phyloP scores from a whole-genome alignment of 2,329 filamentous ascomycete species.

The Fusarium verticillioides region DNA sequence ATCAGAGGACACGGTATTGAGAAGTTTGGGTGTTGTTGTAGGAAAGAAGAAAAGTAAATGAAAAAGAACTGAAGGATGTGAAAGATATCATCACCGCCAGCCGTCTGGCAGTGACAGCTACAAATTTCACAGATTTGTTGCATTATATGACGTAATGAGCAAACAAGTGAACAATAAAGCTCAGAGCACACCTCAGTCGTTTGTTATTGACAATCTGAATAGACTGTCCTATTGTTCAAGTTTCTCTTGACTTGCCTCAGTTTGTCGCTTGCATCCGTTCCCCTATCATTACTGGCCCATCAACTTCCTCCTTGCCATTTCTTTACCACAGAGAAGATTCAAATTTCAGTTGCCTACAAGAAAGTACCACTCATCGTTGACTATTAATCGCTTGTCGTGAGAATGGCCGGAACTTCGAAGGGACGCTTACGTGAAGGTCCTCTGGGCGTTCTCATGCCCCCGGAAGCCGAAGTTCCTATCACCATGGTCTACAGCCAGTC shows the following conservation, averaged over 20 bases:
- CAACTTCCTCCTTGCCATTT: background rate
- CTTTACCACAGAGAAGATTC: background rate
- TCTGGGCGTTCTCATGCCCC: constrained; percentile 1
- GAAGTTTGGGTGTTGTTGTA: background rate
- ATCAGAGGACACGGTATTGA: background rate
- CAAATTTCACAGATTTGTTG: background rate
- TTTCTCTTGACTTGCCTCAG: background rate
- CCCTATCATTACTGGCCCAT: background rate
- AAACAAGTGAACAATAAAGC: background rate
- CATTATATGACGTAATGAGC: background rate
- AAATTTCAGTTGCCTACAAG: background rate
- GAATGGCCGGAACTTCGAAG: background rate
- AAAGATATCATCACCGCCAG: background rate
- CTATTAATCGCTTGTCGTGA: background rate
- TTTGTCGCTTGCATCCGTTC: background rate
- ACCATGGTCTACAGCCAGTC: constrained; percentile 41
- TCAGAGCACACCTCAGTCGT: background rate
- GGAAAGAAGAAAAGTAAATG: background rate
- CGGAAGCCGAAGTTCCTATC: constrained; percentile 28
- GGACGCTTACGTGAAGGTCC: background rate
- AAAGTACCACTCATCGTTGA: background rate
- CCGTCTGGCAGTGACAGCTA: background rate
- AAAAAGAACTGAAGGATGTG: background rate
- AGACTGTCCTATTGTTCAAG: background rate
- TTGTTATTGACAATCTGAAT: background rate